Evolutionary conservation across 2,329 filamentous ascomycete genomes (phyloP), one percentile per base, ranked within the genome.

Genomic region (Sporothrix phasma): DNA sequence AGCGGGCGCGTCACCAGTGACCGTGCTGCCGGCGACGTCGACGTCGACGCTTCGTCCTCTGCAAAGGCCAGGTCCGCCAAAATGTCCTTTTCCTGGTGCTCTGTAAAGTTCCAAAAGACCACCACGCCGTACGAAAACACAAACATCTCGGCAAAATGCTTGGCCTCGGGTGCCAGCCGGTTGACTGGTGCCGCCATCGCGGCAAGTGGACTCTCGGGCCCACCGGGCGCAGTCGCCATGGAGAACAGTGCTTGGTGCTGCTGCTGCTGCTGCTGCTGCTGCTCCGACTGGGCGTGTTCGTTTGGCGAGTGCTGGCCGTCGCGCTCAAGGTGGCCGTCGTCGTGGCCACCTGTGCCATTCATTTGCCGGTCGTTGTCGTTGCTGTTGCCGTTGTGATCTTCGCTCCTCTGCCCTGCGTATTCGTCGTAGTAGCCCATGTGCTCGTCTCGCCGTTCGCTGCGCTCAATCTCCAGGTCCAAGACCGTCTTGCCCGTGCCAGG

Each of bases 31-130:
- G 46, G 39, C 29, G 53, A 39, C 41, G 51, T 43, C 37, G 56
- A 17, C 2, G 29, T 34, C 8, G 34, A n/a, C 3, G 39, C 39
- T 65, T 88, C 84, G 62, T 84, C 85, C 68, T 87, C 84, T 11
- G 90, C 90, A 76, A 99, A 97, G 0, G 92, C 94, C 62, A 99
- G 79, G 74, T 99, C 94, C 45, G 94, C 94, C 24, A 99, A 83
- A 54, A 97, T 90, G 71, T 97, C 92, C 75, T 96, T 97, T 74
- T 99, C 94, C 74, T 99, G 94, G 68, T 88, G 84, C 74, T 96
- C 92, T 11, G 90, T 93, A 70, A 99, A 97, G 74, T 99, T 99
- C 94, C 94, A 99, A 74, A 99, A 96, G 5, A 99, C 94, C 0
- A 94, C 93, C 0, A 99, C 93, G 22, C 94, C 94, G 72, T 99